Conservation (phyloP, 2,329 filamentous ascomycete genomes). For the Neonectria sp. region DNA sequence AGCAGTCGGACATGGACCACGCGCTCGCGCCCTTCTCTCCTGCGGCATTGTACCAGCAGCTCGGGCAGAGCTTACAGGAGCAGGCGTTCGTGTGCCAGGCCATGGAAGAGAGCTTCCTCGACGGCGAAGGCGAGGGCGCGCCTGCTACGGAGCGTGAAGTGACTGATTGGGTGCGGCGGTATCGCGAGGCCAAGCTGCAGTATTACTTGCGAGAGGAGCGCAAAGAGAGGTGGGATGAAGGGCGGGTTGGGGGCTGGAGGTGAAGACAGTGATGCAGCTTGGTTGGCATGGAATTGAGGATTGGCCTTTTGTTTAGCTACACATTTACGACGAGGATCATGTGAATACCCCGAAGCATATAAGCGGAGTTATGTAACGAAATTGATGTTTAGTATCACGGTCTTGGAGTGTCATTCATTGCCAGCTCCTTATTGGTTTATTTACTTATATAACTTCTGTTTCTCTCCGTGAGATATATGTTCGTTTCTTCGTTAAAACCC, state of each 20-base stretch:
- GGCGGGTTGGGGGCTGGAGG: conserved; percentile 94
- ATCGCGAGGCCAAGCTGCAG: conserved; percentile 84
- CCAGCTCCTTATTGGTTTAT: not conserved
- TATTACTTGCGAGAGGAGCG: conserved; percentile 87
- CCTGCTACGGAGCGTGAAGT: conserved; percentile 84
- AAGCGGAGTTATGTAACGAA: conserved; percentile 13
- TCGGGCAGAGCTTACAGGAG: conserved; percentile 83
- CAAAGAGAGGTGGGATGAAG: conserved; percentile 96
- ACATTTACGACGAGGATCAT: conserved; percentile 9
- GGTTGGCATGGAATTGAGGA: not conserved
- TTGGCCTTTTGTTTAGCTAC: conserved; percentile 2
- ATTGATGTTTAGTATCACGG: conserved; percentile 12
- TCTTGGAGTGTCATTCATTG: not conserved
- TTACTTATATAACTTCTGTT: conserved; percentile 1
- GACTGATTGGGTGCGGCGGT: conserved; percentile 85
- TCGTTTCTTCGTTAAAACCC: conserved; percentile 15
- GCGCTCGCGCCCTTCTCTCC: conserved; percentile 89
- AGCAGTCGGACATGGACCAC: conserved; percentile 90
- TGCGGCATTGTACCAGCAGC: conserved; percentile 85
- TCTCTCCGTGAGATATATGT: conserved; percentile 1
- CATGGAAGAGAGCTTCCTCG: conserved; percentile 94
- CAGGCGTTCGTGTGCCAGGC: conserved; percentile 86
- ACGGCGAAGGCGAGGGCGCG: conserved; percentile 61
- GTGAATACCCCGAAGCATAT: conserved; percentile 16
- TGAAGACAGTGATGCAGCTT: conserved; percentile 57